These are phyloP conservation scores for Baudoinia panamericana DNA, from an alignment of 495 filamentous ascomycete species.

Conservation along the genomic window DNA sequence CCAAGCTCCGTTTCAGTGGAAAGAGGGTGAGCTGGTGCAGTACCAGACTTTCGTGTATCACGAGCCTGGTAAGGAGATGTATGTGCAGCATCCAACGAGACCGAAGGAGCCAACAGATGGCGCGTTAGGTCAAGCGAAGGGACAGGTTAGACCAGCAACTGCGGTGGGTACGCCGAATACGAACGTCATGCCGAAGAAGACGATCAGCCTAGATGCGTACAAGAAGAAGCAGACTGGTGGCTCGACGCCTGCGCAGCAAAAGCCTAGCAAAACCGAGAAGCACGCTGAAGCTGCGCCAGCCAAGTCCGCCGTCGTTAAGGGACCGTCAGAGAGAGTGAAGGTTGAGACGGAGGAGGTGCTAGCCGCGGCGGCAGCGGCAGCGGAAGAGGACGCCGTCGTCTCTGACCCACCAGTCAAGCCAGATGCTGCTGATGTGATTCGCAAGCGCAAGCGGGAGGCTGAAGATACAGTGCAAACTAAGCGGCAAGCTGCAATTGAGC, in stretches of 20 bases:
- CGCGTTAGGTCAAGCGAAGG: not conserved
- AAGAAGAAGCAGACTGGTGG: conserved; percentile 17
- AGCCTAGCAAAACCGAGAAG: not conserved
- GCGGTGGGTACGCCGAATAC: conserved; percentile 10
- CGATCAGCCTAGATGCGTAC: conserved; percentile 16
- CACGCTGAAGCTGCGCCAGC: not conserved
- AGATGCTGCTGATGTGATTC: too few relatives aligned
- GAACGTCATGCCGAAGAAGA: conserved; percentile 18
- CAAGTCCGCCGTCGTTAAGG: conserved; percentile 6
- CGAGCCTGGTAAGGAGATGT: conserved; percentile 17
- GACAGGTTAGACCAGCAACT: not conserved
- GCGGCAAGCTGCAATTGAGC: too few relatives aligned
- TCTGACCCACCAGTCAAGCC: too few relatives aligned
- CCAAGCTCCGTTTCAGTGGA: conserved; percentile 9
- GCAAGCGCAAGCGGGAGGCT: conserved; percentile 1
- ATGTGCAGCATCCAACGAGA: conserved; percentile 6
- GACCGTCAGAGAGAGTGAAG: conserved; percentile 16
- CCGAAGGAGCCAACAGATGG: conserved; percentile 2
- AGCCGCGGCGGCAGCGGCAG: conserved; percentile 2
- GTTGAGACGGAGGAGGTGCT: conserved; percentile 19
- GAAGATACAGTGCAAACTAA: too few relatives aligned
- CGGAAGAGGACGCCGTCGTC: not conserved
- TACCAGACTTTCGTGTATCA: conserved; percentile 18
- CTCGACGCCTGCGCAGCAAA: conserved; percentile 1
- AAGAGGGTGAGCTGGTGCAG: conserved; percentile 11